These are phyloP conservation scores for Pascua guehoae DNA, from an alignment of 1,284 basidiomycete genomes.

Conservation along the genomic window DNA sequence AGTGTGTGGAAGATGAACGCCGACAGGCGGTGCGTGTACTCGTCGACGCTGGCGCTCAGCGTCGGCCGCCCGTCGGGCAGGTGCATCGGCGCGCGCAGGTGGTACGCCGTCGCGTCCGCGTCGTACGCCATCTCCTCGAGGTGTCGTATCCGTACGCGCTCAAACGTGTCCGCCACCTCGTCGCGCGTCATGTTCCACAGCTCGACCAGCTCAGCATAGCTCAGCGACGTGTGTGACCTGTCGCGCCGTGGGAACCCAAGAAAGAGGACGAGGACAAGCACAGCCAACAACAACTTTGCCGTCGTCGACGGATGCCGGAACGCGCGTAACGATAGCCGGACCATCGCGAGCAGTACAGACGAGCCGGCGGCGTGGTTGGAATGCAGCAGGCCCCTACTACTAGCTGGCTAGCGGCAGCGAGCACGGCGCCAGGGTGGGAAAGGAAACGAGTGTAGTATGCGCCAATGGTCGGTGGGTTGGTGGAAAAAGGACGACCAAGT, in stretches of 20 bases:
- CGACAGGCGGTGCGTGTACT: conserved; percentile 18
- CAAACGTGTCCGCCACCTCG: conserved; percentile 6
- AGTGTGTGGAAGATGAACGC: conserved; percentile 15
- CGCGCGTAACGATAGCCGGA: no score
- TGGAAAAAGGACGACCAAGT: no score
- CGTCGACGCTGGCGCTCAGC: conserved; percentile 14
- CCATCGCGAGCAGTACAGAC: no score
- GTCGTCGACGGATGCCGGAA: no score
- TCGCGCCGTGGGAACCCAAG: background rate
- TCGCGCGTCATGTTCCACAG: conserved; percentile 12
- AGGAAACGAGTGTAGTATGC: no score
- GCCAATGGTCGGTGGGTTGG: no score
- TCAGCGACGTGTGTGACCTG: background rate
- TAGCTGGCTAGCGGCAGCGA: no score
- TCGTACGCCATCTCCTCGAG: conserved; percentile 1
- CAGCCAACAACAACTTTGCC: no score
- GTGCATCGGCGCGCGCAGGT: conserved; percentile 1
- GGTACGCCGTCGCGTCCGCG: conserved; percentile 1
- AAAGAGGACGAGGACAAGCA: background rate
- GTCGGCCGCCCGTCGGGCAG: conserved; percentile 4
- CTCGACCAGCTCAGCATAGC: background rate
- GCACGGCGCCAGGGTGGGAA: no score
- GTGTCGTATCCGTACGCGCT: background rate
- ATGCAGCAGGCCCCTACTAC: no score
- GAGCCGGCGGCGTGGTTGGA: no score